Conservation (phyloP, 129 eudicot species). For the Centrapalus pauciflorus region DNA sequence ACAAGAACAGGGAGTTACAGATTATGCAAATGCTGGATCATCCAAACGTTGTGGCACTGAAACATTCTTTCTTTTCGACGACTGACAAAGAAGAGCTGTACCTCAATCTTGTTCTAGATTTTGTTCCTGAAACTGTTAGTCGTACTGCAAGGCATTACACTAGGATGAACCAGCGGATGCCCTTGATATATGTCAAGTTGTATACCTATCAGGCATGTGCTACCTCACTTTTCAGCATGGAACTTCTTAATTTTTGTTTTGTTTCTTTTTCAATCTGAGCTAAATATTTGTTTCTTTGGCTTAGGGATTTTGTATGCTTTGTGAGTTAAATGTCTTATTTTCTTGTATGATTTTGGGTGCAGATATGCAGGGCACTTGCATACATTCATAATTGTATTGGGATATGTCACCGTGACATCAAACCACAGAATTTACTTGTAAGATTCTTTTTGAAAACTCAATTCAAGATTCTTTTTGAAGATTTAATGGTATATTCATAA, state of each 20-base stretch:
- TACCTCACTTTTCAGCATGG: slow-evolving; percentile 4
- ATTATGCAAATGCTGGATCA: slow-evolving; percentile 99
- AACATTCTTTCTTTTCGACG: slow-evolving; percentile 88
- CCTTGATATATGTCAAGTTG: slow-evolving; percentile 85
- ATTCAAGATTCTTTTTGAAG: slow-evolving; percentile 29
- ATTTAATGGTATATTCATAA: neutral
- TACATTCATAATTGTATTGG: slow-evolving; percentile 89
- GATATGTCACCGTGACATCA: slow-evolving; percentile 97
- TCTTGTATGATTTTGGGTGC: slow-evolving; percentile 27
- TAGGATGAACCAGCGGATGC: slow-evolving; percentile 87
- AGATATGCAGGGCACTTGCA: slow-evolving; percentile 99
- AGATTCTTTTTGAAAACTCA: slow-evolving; percentile 21
- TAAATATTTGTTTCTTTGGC: neutral
- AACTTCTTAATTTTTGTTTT: neutral
- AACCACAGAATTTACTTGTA: slow-evolving; percentile 96
- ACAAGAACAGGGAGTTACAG: slow-evolving; percentile 96
- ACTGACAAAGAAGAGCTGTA: slow-evolving; percentile 89
- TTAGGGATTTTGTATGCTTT: too few relatives aligned
- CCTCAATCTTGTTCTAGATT: slow-evolving; percentile 95
- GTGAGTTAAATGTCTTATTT: neutral
- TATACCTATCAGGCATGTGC: slow-evolving; percentile 87
- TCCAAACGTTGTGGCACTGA: slow-evolving; percentile 90
- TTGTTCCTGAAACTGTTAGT: slow-evolving; percentile 94
- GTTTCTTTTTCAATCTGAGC: neutral
- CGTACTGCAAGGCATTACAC: slow-evolving; percentile 90